These are phyloP conservation scores for Adansonia madagascariensis DNA, from an alignment of 441 rosid genomes.

Conservation along the genomic window DNA sequence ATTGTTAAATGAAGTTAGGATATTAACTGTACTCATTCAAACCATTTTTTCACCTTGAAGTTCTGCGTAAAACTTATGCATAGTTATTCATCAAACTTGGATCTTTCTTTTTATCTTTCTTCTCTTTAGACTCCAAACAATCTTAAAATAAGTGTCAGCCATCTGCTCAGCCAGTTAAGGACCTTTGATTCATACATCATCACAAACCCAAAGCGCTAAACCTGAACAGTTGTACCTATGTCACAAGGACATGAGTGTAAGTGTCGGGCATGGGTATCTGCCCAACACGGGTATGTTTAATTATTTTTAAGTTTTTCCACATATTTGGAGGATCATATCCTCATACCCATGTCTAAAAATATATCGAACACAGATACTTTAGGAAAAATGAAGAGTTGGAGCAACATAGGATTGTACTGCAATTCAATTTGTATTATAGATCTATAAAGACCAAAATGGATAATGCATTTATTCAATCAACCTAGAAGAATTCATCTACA, in stretches of 20 bases:
- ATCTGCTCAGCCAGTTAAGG: neutral
- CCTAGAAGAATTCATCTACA: neutral
- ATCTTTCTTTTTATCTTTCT: conserved; percentile 30
- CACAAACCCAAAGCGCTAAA: neutral
- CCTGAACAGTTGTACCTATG: neutral
- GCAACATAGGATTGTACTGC: too few relatives aligned
- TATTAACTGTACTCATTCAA: neutral
- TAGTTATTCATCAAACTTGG: conserved; percentile 60
- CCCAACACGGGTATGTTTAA: too few relatives aligned
- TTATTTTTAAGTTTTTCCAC: too few relatives aligned
- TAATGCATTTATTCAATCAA: neutral
- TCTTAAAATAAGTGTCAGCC: neutral
- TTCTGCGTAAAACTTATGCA: conserved; percentile 62
- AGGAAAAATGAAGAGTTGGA: too few relatives aligned
- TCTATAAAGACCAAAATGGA: neutral
- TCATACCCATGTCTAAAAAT: too few relatives aligned
- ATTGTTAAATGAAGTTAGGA: neutral
- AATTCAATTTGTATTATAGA: neutral
- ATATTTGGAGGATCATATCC: too few relatives aligned
- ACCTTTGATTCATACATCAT: neutral
- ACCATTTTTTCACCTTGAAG: neutral
- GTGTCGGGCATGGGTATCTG: too few relatives aligned
- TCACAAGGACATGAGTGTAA: too few relatives aligned
- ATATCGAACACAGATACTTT: too few relatives aligned
- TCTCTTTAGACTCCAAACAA: neutral